These are phyloP conservation scores for Debaryomyces coudertii DNA, from an alignment of 1,139 yeast genomes.

Conservation along the genomic window DNA sequence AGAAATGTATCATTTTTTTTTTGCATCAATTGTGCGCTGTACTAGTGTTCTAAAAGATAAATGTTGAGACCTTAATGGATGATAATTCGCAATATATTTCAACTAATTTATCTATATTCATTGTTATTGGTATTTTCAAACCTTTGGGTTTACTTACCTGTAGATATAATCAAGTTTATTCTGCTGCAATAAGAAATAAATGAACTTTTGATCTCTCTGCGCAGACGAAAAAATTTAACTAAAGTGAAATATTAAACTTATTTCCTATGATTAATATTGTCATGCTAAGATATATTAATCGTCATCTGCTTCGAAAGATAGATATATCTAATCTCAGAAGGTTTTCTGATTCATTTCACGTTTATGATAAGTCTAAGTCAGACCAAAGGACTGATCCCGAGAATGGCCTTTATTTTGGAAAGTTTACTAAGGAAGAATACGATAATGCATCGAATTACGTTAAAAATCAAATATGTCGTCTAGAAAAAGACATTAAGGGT, in stretches of 20 bases:
- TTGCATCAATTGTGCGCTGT: too few relatives aligned
- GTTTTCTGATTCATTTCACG: not conserved
- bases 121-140: too few relatives aligned
- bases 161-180: too few relatives aligned
- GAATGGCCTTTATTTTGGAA: slow-evolving; percentile 29
- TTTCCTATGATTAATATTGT: not conserved
- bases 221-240: not conserved
- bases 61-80: too few relatives aligned
- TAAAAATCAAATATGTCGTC: slow-evolving; percentile 35
- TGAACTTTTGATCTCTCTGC: not conserved
- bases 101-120: too few relatives aligned
- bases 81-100: too few relatives aligned
- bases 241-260: not conserved
- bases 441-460: slow-evolving; percentile 41
- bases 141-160: too few relatives aligned
- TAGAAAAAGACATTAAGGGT: slow-evolving; percentile 47
- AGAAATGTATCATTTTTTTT: too few relatives aligned
- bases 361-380: slow-evolving; percentile 2
- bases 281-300: slow-evolving; percentile 1
- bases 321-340: not conserved
- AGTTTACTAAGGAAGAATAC: slow-evolving; percentile 46
- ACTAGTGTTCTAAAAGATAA: too few relatives aligned
- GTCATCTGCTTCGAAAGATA: not conserved
- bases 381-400: slow-evolving; percentile 12
- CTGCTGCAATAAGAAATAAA: too few relatives aligned